A percentile compares a stretch with the other conserved stretches of the same genome.
phyloP scores from a whole-genome alignment of 2,329 filamentous ascomycete genomes.

The Sporothrix variecibatus region DNA sequence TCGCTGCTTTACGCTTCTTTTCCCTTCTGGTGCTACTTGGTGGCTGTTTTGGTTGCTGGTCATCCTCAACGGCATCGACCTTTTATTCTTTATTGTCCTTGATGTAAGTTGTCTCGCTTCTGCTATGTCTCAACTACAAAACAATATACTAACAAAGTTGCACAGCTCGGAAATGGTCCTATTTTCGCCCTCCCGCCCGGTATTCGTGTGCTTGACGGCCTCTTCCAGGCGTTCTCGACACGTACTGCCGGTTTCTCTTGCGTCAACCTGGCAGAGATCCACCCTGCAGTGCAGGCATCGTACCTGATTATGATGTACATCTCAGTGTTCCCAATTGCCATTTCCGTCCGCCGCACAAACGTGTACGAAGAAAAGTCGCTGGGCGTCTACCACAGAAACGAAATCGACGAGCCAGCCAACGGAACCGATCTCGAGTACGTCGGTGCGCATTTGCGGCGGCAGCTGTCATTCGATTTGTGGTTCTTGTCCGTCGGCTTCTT shows the following conservation, averaged over 20 bases:
- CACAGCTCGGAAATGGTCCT: constrained; percentile 67
- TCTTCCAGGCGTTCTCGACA: constrained; percentile 88
- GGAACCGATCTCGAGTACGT: constrained; percentile 76
- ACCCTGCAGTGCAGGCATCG: constrained; percentile 89
- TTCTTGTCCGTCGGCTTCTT: constrained; percentile 94
- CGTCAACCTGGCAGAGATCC: constrained; percentile 73
- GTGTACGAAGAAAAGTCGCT: constrained; percentile 92
- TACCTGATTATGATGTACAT: constrained; percentile 99
- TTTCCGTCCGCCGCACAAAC: constrained; percentile 89
- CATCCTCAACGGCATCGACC: constrained; percentile 77
- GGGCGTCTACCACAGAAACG: constrained; percentile 65
- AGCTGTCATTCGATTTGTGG: constrained; percentile 97
- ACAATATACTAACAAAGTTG: neutral
- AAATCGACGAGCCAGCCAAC: constrained; percentile 51
- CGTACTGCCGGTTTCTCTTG: constrained; percentile 88
- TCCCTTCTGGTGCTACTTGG: constrained; percentile 89
- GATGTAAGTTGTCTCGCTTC: constrained; percentile 61
- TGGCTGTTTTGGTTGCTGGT: constrained; percentile 90
- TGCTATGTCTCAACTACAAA: neutral
- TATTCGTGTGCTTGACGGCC: constrained; percentile 77
- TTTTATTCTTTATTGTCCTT: constrained; percentile 89
- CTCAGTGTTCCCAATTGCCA: constrained; percentile 93
- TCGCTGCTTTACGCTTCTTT: constrained; percentile 92
- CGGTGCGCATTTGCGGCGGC: constrained; percentile 84
- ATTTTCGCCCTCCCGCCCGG: constrained; percentile 70